Base-by-base conservation (phyloP, 805 yeast species). In the Zygosaccharomyces pseudorouxii region DNA sequence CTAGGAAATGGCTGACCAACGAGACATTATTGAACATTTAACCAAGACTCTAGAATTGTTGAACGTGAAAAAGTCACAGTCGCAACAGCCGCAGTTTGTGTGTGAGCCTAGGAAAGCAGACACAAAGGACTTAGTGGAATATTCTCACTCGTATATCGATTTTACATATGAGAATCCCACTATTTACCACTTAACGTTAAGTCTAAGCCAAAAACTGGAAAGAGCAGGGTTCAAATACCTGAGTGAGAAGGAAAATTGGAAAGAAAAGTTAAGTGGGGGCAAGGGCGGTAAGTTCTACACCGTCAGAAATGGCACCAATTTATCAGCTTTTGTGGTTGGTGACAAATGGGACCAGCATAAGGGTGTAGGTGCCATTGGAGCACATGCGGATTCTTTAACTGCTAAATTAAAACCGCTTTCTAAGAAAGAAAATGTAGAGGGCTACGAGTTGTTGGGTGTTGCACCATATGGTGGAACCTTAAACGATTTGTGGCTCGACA, bases 381-480 rank as follows among this genome's bases (percentile, higher is more conserved):
- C 82, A n/a, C 95, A 86, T 67, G 77, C 83, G 41, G 96, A 88
- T 67, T 77, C 92, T 0, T 70, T 86, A 52, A 76, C 88, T 11
- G 79, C 77, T 4, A 74, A 77, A 51, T 72, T 88, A 62, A 88
- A 88, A 70, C 96, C 96, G 1, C 71, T 74, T 45, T 83, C 92
- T 12, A 71, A 71, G 51, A 84, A 82, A 60, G 60, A 64, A 6
- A 69, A 74, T 8, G 79, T 82, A 12, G 89, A 85, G 49, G 95
- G 95, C 27, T 88, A 78, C 65, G 87, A 85, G 55, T 68, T 84
- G 42, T 71, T 88, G 27, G 96, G 95, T 5, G 88, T 86, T 35
- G 92, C 95, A 0, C 89, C 92, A 1, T 88, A 88, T 64, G 80
- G 88, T 18, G 93, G 93, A 29, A 82, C 86, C 2, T 65, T 84